Evolutionary conservation across 2,329 filamentous ascomycete genomes (phyloP).

Genomic region (Verticillium albo-atrum): DNA sequence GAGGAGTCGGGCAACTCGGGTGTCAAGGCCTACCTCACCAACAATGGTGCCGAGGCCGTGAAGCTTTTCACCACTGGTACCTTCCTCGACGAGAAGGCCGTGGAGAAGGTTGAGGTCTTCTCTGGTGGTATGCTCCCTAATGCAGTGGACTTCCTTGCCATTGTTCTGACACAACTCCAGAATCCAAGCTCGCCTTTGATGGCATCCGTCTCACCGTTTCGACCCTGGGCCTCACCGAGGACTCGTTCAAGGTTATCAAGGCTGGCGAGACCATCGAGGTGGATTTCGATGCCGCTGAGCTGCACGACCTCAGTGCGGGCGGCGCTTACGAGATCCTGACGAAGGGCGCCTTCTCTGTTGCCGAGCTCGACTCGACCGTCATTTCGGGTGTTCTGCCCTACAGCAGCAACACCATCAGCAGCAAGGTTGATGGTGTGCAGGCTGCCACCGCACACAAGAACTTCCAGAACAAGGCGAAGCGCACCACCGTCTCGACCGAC

Average conservation of each 20-base stretch:
- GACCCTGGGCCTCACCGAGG: constrained; percentile 32
- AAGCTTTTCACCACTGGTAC: constrained; percentile 45
- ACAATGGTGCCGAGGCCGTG: constrained; percentile 35
- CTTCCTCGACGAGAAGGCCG: constrained; percentile 39
- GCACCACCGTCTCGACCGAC: constrained; percentile 42
- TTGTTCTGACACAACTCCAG: not conserved
- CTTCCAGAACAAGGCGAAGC: constrained; percentile 35
- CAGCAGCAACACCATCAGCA: constrained; percentile 50
- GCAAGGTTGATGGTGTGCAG: constrained; percentile 47
- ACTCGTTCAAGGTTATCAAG: constrained; percentile 40
- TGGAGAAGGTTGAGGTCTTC: constrained; percentile 44
- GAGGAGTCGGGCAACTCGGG: constrained; percentile 38
- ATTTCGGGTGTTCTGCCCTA: constrained; percentile 48
- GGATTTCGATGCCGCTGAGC: constrained; percentile 45
- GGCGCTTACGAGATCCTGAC: constrained; percentile 50
- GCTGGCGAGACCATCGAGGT: constrained; percentile 40
- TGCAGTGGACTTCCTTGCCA: not conserved
- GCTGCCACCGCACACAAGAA: constrained; percentile 43
- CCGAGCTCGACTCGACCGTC: constrained; percentile 40
- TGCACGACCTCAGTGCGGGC: constrained; percentile 40
- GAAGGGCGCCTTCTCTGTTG: constrained; percentile 47
- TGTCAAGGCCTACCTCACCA: constrained; percentile 42
- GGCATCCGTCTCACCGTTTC: constrained; percentile 44
- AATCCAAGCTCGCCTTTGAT: constrained; percentile 28
- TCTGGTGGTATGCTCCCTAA: constrained; percentile 26